These are phyloP conservation scores for Dichotomocladium elegans DNA, from an alignment of 371 early-diverging fungal species.

Conservation along the genomic window DNA sequence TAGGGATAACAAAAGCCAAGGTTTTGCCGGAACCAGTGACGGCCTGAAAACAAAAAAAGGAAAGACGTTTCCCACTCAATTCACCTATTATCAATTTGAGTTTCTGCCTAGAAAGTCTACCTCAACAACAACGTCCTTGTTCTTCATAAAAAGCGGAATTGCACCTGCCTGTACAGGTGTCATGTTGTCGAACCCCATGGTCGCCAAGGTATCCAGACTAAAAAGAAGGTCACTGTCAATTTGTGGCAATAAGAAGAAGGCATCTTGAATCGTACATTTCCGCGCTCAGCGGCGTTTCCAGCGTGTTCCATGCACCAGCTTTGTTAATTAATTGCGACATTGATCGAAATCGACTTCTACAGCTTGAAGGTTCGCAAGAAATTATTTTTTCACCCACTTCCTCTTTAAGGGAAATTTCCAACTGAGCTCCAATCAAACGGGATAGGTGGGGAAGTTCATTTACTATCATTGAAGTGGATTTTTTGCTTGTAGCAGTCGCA, in stretches of 20 bases:
- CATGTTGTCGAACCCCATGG: slow-evolving; percentile 42
- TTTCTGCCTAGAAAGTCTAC: slow-evolving; percentile 12
- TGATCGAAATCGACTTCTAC: background rate
- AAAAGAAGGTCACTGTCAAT: too few relatives aligned
- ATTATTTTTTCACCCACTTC: too few relatives aligned
- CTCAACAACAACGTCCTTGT: slow-evolving; percentile 98
- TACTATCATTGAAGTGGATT: background rate
- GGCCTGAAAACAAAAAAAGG: slow-evolving; percentile 54
- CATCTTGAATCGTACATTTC: slow-evolving; percentile 25
- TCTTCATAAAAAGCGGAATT: slow-evolving; percentile 84
- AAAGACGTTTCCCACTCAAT: background rate
- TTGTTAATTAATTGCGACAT: slow-evolving; percentile 15
- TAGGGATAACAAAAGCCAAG: slow-evolving; percentile 94
- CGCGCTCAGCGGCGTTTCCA: slow-evolving; percentile 29
- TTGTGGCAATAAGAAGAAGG: background rate
- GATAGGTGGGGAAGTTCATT: background rate
- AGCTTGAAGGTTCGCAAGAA: too few relatives aligned
- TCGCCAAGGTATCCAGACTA: slow-evolving; percentile 22
- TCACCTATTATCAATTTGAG: too few relatives aligned
- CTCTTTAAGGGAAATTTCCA: background rate
- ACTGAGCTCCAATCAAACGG: background rate
- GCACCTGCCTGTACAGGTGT: slow-evolving; percentile 64
- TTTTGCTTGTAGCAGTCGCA: background rate
- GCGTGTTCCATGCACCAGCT: slow-evolving; percentile 36
- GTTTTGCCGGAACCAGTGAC: slow-evolving; percentile 99